These are phyloP conservation scores for Micractinium sp. DNA, from an alignment of 139 green algal species.

Conservation along the genomic window DNA sequence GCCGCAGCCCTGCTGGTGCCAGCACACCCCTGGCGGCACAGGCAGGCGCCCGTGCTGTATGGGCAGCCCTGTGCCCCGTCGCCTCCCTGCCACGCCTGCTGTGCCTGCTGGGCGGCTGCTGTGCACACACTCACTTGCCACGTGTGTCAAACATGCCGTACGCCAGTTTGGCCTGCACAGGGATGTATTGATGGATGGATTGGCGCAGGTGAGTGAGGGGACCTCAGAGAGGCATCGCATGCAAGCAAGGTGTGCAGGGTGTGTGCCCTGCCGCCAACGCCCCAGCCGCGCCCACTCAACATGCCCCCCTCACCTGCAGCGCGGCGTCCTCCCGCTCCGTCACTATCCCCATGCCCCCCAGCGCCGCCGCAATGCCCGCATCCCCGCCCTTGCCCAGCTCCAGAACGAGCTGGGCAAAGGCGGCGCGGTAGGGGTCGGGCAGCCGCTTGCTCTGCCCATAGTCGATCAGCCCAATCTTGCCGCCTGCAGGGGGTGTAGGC, in stretches of 20 bases:
- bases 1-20: no score
- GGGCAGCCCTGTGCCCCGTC: no score
- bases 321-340: constrained; percentile 63
- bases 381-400: constrained; percentile 57
- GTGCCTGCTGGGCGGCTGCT: no score
- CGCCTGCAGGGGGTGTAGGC: background rate
- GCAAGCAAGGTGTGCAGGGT: background rate
- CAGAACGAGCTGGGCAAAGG: constrained; percentile 83
- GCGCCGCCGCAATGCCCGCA: constrained; percentile 43
- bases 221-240: background rate
- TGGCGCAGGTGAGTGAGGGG: background rate
- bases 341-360: constrained; percentile 72
- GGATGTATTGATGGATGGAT: background rate
- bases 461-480: constrained; percentile 87
- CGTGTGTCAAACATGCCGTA: constrained; percentile 96
- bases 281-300: background rate
- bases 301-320: background rate
- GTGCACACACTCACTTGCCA: constrained; percentile 65
- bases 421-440: constrained; percentile 57
- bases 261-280: no score
- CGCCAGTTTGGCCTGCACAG: constrained; percentile 75
- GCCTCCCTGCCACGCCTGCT: no score
- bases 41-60: no score
- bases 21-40: no score
- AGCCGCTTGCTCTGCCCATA: constrained; percentile 97